Evolutionary conservation across 441 rosid genomes (phyloP), one percentile per base, ranked within the genome.

Genomic region (Gossypium davidsonii): DNA sequence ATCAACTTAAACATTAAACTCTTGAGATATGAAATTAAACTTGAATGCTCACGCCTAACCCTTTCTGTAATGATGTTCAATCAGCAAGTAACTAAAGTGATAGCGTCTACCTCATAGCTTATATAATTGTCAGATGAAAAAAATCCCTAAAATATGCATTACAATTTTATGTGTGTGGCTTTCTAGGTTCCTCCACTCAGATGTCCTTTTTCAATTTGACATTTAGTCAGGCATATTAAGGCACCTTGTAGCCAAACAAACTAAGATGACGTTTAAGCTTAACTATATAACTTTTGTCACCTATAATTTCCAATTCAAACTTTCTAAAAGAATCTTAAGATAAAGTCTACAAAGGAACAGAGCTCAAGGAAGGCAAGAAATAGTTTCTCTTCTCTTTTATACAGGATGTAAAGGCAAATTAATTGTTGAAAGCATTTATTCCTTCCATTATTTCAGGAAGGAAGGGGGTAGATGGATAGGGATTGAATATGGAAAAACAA

Each of bases 1-100:
- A 61, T 49, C 53, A 57, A 70, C 34, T 53, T 51, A 68, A 51
- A 67, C 64, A 17, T 14, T 25, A 61, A 61, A 11, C 21, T 52
- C 60, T 51, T 58, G 5, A 65, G 23, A 26, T 25, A 60, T 70
- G 15, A 62, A 46, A 62, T 73, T 60, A 14, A 62, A 75, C 51
- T 34, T 12, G 48, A 21, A 37, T 25, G 23, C 57, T 46, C 18
- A 44, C 3, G n/a, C 26, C 15, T 8, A 63, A 39, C 28, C 49
- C 15, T 63, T 17, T 31, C 3, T 0, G 26, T 18, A 63, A 63
- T 63, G 51, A 10, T 63, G 28, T 63, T 60, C 53, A 64, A 21
- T 12, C 17, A 20, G 31, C 31, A 39, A 64, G 17, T 21, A 63
- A 52, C 52, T 44, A 37, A 49, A 59, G 31, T 14, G 11, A 60